Percentiles rank a stretch among this genome's conserved stretches.
These are phyloP conservation scores for Alternaria atra DNA, from an alignment of 2,329 filamentous ascomycete species.

Conservation along the genomic window DNA sequence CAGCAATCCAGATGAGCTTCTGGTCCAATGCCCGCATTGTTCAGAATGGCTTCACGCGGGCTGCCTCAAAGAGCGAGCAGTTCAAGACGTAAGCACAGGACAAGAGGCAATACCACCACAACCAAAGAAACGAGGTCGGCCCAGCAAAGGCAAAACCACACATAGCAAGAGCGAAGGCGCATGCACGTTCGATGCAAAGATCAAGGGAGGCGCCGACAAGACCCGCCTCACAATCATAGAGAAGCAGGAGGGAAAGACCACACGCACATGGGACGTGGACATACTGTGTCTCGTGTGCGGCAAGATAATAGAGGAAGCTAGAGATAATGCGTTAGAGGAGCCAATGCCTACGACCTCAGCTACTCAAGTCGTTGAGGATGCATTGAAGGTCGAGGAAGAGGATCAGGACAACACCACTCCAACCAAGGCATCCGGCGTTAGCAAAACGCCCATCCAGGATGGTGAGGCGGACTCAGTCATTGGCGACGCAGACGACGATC, in stretches of 20 bases:
- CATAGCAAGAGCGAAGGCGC: not conserved
- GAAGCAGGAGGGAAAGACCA: conserved; percentile 12
- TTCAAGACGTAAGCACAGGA: conserved; percentile 14
- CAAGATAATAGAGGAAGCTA: conserved; percentile 23
- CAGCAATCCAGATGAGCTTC: conserved; percentile 54
- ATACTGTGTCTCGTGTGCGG: conserved; percentile 33
- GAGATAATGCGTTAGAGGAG: conserved; percentile 6
- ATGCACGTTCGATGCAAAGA: conserved; percentile 14
- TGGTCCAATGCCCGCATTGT: conserved; percentile 55
- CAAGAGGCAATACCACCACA: conserved; percentile 9
- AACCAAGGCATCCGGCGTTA: not conserved
- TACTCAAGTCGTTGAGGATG: conserved; percentile 1
- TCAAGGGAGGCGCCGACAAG: conserved; percentile 11
- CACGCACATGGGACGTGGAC: conserved; percentile 22
- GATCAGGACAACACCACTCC: not conserved
- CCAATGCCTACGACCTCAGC: not conserved
- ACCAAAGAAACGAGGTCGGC: conserved; percentile 8
- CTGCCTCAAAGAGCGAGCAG: conserved; percentile 43
- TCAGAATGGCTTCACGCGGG: conserved; percentile 55
- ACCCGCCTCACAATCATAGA: conserved; percentile 30
- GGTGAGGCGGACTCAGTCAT: conserved; percentile 4
- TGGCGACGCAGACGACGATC: not conserved
- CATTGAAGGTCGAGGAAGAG: not conserved
- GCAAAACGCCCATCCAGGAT: not conserved
- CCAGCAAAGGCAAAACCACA: not conserved